Percentiles rank a stretch among this genome's conserved stretches.
phyloP scores from a whole-genome alignment of 495 filamentous ascomycete species.

The Penicillium riverlandense region DNA sequence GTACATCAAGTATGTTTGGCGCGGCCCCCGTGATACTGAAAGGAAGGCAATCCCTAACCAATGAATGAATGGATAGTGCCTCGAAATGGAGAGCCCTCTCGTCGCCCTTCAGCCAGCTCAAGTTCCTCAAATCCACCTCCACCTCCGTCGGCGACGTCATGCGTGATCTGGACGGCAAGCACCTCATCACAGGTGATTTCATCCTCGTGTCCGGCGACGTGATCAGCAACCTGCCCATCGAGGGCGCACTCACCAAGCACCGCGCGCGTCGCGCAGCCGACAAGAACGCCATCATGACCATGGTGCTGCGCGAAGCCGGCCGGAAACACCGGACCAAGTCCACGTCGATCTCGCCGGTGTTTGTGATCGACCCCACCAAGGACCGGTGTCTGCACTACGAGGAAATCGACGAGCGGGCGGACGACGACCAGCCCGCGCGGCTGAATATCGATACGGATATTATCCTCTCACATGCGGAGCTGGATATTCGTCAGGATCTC shows the following conservation, averaged over 20 bases:
- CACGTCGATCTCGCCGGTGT: slow-evolving; percentile 67
- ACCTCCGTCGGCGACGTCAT: slow-evolving; percentile 92
- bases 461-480: slow-evolving; percentile 52
- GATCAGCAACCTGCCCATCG: slow-evolving; percentile 83
- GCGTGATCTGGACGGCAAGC: slow-evolving; percentile 83
- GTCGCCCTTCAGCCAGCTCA: slow-evolving; percentile 78
- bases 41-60: not conserved
- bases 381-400: slow-evolving; percentile 91
- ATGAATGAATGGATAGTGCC: slow-evolving; percentile 22
- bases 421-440: slow-evolving; percentile 42
- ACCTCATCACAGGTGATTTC: slow-evolving; percentile 84
- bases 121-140: slow-evolving; percentile 79
- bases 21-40: not conserved
- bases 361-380: slow-evolving; percentile 73
- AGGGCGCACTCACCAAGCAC: slow-evolving; percentile 69
- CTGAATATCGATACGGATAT: slow-evolving; percentile 69
- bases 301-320: slow-evolving; percentile 80
- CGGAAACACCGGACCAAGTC: slow-evolving; percentile 65
- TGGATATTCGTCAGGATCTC: slow-evolving; percentile 79
- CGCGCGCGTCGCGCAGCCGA: slow-evolving; percentile 72
- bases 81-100: slow-evolving; percentile 63
- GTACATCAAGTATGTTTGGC: slow-evolving; percentile 57
- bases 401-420: slow-evolving; percentile 46
- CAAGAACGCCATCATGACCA: slow-evolving; percentile 98
- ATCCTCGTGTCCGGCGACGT: slow-evolving; percentile 88